Percentiles rank a stretch among this genome's conserved stretches.
Conservation (phyloP, 345 rosid species). For the Arabis alpina region DNA sequence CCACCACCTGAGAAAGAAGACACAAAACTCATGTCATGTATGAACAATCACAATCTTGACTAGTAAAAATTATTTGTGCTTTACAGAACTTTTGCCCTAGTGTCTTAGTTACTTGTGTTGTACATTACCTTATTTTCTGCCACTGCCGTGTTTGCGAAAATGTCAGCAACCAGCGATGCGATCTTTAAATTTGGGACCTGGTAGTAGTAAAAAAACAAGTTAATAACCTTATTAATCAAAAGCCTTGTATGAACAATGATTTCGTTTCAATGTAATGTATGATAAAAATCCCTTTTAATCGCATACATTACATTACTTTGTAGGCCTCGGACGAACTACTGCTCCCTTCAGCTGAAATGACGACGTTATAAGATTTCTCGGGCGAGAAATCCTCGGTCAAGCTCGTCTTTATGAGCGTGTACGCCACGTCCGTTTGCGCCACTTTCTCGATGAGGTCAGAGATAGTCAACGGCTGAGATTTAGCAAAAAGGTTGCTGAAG, state of each 20-base stretch:
- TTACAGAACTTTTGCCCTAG: neutral
- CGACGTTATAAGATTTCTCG: conserved; percentile 78
- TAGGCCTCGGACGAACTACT: conserved; percentile 46
- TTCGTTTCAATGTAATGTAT: conserved; percentile 24
- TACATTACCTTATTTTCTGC: conserved; percentile 86
- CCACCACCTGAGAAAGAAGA: conserved; percentile 62
- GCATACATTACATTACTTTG: conserved; percentile 99
- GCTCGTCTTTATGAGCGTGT: conserved; percentile 79
- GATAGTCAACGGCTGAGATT: conserved; percentile 59
- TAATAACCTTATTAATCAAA: conserved; percentile 12
- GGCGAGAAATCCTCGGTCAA: conserved; percentile 82
- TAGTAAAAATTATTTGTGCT: too few relatives aligned
- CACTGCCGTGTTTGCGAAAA: conserved; percentile 80
- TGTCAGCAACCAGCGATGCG: conserved; percentile 81
- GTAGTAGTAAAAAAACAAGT: conserved; percentile 13
- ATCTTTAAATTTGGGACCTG: conserved; percentile 81
- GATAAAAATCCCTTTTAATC: conserved; percentile 36
- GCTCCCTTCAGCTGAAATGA: conserved; percentile 83
- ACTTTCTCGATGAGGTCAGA: conserved; percentile 71
- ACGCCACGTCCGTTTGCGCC: conserved; percentile 69
- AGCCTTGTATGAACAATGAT: conserved; percentile 9
- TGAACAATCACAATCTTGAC: neutral
- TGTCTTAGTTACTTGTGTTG: conserved; percentile 9
- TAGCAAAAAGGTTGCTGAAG: conserved; percentile 72
- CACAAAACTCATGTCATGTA: conserved; percentile 3